Base-by-base conservation (phyloP, 73 alveolate species). In the Halteria grandinella region DNA sequence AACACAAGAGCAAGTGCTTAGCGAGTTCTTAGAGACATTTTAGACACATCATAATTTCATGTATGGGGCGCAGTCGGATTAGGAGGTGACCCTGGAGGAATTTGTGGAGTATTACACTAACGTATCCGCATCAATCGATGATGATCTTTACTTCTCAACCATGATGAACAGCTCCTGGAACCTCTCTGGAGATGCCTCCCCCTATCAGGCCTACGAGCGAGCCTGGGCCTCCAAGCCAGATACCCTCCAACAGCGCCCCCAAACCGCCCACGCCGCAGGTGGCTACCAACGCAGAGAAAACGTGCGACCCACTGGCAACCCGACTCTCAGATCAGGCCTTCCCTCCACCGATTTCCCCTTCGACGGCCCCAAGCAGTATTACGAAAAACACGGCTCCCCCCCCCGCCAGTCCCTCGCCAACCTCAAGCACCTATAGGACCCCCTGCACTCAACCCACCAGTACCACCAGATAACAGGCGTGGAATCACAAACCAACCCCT, bases 121-220 rank as follows among this genome's bases (percentile, higher is more conserved):
- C 81, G 79, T 91, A 40, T 91, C 97, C 21, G 88, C 89, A 57
- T 60, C 91, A 36, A 52, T 91, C 45, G 87, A 66, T 60, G 91
- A 91, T 71, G 94, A 91, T 60, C 87, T 69, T 10, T 87, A 81
- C 69, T 91, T 91, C 76, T 89, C 80, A 24, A 59, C 57, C 23
- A 45, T 92, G 92, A 89, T 94, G 95, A 87, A 86, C 17, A 89
- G 89, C 59, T 83, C 96, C 0, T 94, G 99, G 99, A 80, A 86
- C 52, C 78, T 88, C 17, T 28, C 63, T 32, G 91, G 70, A 31
- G 58, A 33, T 37, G 90, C 85, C 21, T 72, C 82, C 44, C 40
- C 54, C 18, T 41, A 80, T 40, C 0, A 57, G 43, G 29, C 10
- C 11, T 44, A 64, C 29, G 66, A 55, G 23, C 77, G 69, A 43